Base-by-base conservation (phyloP, 495 filamentous ascomycete genomes). In the Acidiella bohemica region DNA sequence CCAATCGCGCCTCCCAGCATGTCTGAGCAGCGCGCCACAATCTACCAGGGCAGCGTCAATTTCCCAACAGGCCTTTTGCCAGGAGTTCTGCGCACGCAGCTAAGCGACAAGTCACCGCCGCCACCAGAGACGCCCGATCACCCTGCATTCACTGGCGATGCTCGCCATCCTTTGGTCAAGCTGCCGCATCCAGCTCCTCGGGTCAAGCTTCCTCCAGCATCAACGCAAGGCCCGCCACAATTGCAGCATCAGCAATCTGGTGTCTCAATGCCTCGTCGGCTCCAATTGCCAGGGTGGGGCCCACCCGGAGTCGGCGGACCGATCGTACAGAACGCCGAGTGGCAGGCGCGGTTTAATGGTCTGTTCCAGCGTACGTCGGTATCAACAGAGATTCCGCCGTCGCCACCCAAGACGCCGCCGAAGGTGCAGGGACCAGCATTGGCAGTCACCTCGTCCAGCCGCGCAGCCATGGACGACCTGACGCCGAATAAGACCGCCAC, bases 111-210 rank as follows among this genome's bases (percentile, higher is more conserved):
- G 29, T 39, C 41, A 26, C 36, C 50, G 24, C 60, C 60, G 19
- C 59, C 60, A 16, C 60, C 60, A 8, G 60, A 63, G 30, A 51
- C 48, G 3, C 23, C 38, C 10, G 42, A 36, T 6, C 59, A 64
- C 32, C 59, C 59, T 3, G 59, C 39, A 2, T 46, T 56, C 42
- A 45, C 41, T 16, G 51, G 54, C 34, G 39, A 57, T 35, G 23
- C 30, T 0, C n/a, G 39, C 9, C 44, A 51, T 26, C 59, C 59
- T 11, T 35, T 47, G 5, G 59, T 64, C 30, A 58, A 56, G 34
- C 47, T 64, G 22, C 60, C 60, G 5, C 53, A 39, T 10, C 55
- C 51, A 18, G 46, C 49, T 8, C 47, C 56, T 11, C 26, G 31
- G 12, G 60, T 64, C 17, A 55, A 50, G 25, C 50, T 64, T 13